These are phyloP conservation scores for Trapa incisa DNA, from an alignment of 345 rosid species.

Conservation along the genomic window DNA sequence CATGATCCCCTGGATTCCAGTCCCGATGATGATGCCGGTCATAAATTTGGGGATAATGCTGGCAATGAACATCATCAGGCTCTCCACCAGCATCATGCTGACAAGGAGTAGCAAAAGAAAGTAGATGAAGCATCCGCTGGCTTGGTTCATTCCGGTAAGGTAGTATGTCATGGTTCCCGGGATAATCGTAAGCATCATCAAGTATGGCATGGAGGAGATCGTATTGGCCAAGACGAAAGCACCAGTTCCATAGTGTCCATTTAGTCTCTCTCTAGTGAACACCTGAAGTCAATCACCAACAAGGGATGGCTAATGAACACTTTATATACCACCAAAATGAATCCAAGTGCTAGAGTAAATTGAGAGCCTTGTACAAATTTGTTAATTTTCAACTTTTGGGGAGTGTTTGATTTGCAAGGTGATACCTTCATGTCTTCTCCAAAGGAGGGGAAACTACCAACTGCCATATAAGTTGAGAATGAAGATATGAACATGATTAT, in stretches of 20 bases:
- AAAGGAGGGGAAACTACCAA: constrained; percentile 2
- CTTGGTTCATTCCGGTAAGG: not conserved
- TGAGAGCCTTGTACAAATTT: too few species aligned
- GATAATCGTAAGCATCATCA: constrained; percentile 2
- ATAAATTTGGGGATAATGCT: constrained; percentile 7
- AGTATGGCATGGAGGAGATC: constrained; percentile 8
- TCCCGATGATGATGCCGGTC: constrained; percentile 4
- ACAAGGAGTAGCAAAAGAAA: not conserved
- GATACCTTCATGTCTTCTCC: constrained; percentile 8
- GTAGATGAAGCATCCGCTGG: constrained; percentile 2
- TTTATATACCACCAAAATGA: too few species aligned
- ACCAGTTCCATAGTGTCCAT: constrained; percentile 6
- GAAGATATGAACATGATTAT: not conserved
- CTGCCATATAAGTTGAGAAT: constrained; percentile 4
- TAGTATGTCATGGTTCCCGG: constrained; percentile 6
- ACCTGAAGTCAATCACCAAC: constrained; percentile 1
- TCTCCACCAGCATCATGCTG: constrained; percentile 3
- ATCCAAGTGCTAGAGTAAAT: too few species aligned
- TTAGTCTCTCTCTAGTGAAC: constrained; percentile 5
- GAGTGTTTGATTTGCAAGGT: not conserved
- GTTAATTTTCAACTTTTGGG: too few species aligned
- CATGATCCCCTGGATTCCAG: constrained; percentile 2
- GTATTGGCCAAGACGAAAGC: constrained; percentile 4
- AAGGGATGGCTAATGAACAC: too few species aligned
- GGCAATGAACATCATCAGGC: constrained; percentile 9